Evolutionary conservation across 805 yeast genomes (phyloP).

Genomic region (Wickerhamiella siamensis): DNA sequence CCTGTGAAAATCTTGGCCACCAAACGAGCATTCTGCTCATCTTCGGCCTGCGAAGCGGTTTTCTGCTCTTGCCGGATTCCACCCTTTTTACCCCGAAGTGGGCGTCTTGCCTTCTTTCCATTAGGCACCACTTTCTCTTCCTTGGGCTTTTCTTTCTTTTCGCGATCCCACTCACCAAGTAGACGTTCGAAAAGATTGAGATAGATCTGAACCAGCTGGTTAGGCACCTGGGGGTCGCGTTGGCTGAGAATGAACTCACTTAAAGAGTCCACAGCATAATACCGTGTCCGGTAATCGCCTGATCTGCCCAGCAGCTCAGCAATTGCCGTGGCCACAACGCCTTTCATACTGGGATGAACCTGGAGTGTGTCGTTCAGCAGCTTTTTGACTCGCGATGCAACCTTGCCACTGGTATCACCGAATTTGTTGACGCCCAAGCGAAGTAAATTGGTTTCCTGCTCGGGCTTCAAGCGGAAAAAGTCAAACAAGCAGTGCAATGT

Average conservation of each 20-base stretch:
- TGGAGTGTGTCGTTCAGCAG: constrained; percentile 68
- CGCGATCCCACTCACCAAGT: constrained; percentile 49
- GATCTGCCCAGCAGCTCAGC: constrained; percentile 65
- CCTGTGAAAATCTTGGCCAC: constrained; percentile 90
- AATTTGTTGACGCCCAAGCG: constrained; percentile 83
- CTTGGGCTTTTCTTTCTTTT: constrained; percentile 26
- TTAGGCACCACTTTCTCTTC: constrained; percentile 16
- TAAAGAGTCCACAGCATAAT: constrained; percentile 74
- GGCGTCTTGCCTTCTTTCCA: constrained; percentile 47
- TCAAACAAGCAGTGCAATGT: constrained; percentile 67
- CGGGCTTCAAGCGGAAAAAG: constrained; percentile 73
- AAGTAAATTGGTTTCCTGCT: constrained; percentile 85
- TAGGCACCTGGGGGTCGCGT: constrained; percentile 68
- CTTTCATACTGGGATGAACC: constrained; percentile 92
- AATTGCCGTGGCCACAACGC: constrained; percentile 61
- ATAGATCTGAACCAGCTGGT: constrained; percentile 67
- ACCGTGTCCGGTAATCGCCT: constrained; percentile 69
- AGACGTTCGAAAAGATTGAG: constrained; percentile 76
- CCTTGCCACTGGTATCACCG: constrained; percentile 86
- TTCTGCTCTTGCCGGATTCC: constrained; percentile 28
- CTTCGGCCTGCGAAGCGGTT: constrained; percentile 23
- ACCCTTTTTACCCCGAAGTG: constrained; percentile 72
- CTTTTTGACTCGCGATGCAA: constrained; percentile 76
- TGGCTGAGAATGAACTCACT: constrained; percentile 84
- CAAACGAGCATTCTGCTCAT: constrained; percentile 71